Evolutionary conservation across 495 filamentous ascomycete genomes (phyloP).

Genomic region (Rusavskia elegans): DNA sequence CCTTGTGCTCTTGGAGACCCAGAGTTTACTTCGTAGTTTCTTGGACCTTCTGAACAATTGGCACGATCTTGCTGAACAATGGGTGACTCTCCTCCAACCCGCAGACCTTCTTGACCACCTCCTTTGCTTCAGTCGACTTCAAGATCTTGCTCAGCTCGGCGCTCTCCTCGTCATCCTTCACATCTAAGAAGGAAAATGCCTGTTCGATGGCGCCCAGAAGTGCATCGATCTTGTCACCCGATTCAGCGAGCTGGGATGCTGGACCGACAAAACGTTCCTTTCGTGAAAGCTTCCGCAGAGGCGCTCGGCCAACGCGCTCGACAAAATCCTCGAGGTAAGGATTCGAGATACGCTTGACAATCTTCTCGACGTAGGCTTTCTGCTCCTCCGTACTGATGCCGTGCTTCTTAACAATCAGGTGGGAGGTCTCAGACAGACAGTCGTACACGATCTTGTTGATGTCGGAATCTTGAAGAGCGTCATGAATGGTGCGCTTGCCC

Average conservation of each 20-base stretch:
- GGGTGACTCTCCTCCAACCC: constrained; percentile 57
- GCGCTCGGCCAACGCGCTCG: constrained; percentile 89
- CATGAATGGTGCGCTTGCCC: constrained; percentile 72
- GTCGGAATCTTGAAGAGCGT: constrained; percentile 50
- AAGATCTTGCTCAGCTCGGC: constrained; percentile 68
- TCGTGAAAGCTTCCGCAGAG: constrained; percentile 77
- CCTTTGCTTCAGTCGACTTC: constrained; percentile 48
- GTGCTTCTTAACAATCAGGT: constrained; percentile 76
- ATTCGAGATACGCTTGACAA: constrained; percentile 84
- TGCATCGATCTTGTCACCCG: constrained; percentile 48
- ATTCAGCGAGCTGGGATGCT: constrained; percentile 67
- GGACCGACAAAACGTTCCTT: constrained; percentile 94
- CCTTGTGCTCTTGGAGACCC: neutral
- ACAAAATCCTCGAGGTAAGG: constrained; percentile 86
- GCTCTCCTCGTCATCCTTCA: constrained; percentile 77
- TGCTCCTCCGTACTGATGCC: constrained; percentile 63
- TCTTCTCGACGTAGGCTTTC: constrained; percentile 77
- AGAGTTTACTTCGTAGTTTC: constrained; percentile 7
- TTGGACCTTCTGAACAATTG: constrained; percentile 69
- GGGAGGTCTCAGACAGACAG: constrained; percentile 65
- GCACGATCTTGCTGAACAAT: constrained; percentile 52
- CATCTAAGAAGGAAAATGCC: constrained; percentile 85
- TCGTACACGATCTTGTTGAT: constrained; percentile 62
- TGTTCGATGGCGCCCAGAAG: constrained; percentile 67
- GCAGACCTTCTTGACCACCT: constrained; percentile 54